Evolutionary conservation across 495 filamentous ascomycete species (phyloP).

Genomic region (Zalerion maritima): DNA sequence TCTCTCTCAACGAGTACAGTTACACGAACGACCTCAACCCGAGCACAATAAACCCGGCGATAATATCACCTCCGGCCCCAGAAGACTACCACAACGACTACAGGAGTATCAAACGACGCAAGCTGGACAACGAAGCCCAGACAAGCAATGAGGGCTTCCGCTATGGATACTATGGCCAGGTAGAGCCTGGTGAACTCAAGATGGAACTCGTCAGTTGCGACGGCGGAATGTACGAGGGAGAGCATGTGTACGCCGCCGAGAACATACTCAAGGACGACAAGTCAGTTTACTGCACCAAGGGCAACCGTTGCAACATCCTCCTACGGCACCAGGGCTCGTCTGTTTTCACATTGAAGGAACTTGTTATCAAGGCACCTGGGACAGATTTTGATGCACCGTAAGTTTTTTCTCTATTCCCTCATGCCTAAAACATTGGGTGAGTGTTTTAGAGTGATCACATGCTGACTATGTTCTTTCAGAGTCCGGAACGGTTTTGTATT

Average conservation of each 20-base stretch:
- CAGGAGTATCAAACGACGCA: constrained; percentile 54
- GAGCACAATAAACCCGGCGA: constrained; percentile 23
- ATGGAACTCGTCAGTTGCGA: constrained; percentile 87
- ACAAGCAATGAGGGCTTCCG: constrained; percentile 44
- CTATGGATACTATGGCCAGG: constrained; percentile 73
- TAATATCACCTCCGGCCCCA: constrained; percentile 17
- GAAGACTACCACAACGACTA: constrained; percentile 26
- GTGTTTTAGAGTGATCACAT: constrained; percentile 1
- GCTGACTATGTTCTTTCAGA: constrained; percentile 29
- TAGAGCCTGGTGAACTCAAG: constrained; percentile 58
- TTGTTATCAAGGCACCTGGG: constrained; percentile 77
- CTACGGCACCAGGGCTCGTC: constrained; percentile 63
- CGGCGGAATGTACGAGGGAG: constrained; percentile 58
- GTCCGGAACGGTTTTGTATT: constrained; percentile 92
- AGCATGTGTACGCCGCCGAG: constrained; percentile 50
- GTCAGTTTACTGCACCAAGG: constrained; percentile 80
- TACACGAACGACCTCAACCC: constrained; percentile 12
- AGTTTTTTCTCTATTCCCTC: constrained; percentile 20
- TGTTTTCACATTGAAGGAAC: constrained; percentile 65
- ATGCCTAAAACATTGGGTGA: constrained; percentile 2
- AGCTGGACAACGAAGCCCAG: constrained; percentile 48
- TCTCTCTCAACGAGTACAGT: no score
- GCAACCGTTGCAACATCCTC: constrained; percentile 69
- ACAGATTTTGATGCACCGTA: constrained; percentile 75
- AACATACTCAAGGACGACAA: constrained; percentile 72